phyloP scores from a whole-genome alignment of 306 rosid species.

The Vigna nakashimae region DNA sequence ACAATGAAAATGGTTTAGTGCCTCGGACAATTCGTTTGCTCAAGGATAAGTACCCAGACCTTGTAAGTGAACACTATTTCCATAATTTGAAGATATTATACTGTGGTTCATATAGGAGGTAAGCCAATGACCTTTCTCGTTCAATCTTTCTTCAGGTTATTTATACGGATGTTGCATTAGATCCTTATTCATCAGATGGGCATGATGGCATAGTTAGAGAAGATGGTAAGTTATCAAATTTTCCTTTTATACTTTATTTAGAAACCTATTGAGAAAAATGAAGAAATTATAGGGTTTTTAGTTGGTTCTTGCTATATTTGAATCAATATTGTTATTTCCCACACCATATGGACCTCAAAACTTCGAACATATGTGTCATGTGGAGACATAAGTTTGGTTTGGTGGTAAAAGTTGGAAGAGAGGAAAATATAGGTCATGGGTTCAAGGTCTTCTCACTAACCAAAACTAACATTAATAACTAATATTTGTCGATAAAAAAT shows the following conservation, averaged over 20 bases:
- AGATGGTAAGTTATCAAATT: slow-evolving; percentile 69
- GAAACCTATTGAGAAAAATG: slow-evolving; percentile 28
- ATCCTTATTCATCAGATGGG: slow-evolving; percentile 97
- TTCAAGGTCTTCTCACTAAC: too few relatives aligned
- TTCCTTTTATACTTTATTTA: slow-evolving; percentile 17
- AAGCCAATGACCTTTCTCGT: slow-evolving; percentile 19
- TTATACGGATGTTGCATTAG: slow-evolving; percentile 96
- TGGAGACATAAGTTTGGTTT: too few relatives aligned
- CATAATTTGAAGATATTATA: slow-evolving; percentile 24
- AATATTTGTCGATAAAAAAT: too few relatives aligned
- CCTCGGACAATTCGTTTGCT: slow-evolving; percentile 91
- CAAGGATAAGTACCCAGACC: slow-evolving; percentile 91
- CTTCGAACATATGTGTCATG: neutral
- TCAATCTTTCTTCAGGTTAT: slow-evolving; percentile 64
- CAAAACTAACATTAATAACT: too few relatives aligned
- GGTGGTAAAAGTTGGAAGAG: too few relatives aligned
- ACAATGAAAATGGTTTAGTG: slow-evolving; percentile 86
- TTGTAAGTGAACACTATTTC: slow-evolving; percentile 63
- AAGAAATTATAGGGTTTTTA: slow-evolving; percentile 18
- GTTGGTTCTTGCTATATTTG: slow-evolving; percentile 15
- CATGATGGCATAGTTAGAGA: slow-evolving; percentile 98
- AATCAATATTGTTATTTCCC: slow-evolving; percentile 6
- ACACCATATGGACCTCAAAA: neutral
- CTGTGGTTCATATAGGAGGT: slow-evolving; percentile 31
- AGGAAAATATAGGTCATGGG: too few relatives aligned